Base-by-base conservation (phyloP, 2,329 filamentous ascomycete genomes). In the Stagonosporopsis tanaceti region DNA sequence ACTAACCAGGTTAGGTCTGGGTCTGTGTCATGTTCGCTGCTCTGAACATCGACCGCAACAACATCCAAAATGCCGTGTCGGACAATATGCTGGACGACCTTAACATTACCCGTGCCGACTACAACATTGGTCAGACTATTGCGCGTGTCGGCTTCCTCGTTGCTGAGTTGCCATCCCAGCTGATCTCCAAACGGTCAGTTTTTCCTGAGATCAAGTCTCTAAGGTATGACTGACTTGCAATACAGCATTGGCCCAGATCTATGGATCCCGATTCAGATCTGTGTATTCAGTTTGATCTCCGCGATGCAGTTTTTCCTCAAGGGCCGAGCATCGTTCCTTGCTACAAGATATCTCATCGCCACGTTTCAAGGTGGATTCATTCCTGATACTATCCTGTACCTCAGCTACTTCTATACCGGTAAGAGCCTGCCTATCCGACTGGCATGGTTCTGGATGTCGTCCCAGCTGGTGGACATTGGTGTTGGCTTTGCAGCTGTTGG, bases 91-190 rank as follows among this genome's bases (percentile, higher is more conserved):
- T 68, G 40, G 55, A 60, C 32, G 65, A 68, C 30, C 51, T 68
- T 5, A 39, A 41, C 38, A 65, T 64, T 39, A 64, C 61, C 12
- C 40, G 59, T 17, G 50, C 30, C 3, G 51, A 55, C n/a, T 59
- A 56, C 28, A 69, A 69, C 34, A 44, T 57, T 35, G 65, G 66
- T 34, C 57, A 73, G 45, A 74, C 73, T 0, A 72, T 89, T 8
- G 93, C 93, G 79, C 93, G 91, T 76, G 84, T 84, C 24, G 92
- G 91, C 73, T 96, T 95, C 78, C 92, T 96, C 12, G 61, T 65
- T 11, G 76, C 77, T 3, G 78, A 78, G 47, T 68, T 80, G 15
- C 78, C 78, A 2, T 76, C 76, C 0, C 77, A 78, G 32, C 66
- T 79, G 7, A 71, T 79, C 20, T 77, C 74, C 15, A 80, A 79